Percentiles rank a stretch among this genome's conserved stretches.
Evolutionary conservation across 2,329 filamentous ascomycete genomes (phyloP).

Genomic region (Alternaria angustiovoidea): DNA sequence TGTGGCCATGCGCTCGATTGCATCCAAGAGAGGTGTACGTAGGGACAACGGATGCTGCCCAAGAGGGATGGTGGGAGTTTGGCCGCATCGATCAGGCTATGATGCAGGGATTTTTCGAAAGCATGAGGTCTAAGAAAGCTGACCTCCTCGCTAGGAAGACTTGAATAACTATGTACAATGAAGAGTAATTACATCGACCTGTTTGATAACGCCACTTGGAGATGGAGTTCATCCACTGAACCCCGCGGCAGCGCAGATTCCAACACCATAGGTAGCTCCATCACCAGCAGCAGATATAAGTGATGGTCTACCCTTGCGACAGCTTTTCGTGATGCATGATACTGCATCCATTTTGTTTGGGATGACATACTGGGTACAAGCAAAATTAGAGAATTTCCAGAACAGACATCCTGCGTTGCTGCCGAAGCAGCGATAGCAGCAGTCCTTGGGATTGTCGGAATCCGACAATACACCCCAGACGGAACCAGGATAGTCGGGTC

Average conservation of each 20-base stretch:
- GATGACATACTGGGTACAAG: neutral
- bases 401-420: neutral
- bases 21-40: constrained; percentile 26
- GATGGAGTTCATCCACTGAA: neutral
- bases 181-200: neutral
- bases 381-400: neutral
- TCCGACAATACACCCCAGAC: neutral
- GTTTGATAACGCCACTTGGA: neutral
- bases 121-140: constrained; percentile 8
- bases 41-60: constrained; percentile 17
- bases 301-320: neutral
- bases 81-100: constrained; percentile 5
- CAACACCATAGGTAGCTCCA: neutral
- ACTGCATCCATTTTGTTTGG: neutral
- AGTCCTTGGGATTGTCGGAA: neutral
- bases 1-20: constrained; percentile 24
- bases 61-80: constrained; percentile 25
- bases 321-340: neutral
- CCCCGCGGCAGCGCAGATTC: neutral
- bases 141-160: neutral
- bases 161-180: neutral
- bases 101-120: constrained; percentile 2
- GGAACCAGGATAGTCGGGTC: neutral
- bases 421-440: neutral
- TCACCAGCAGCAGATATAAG: neutral